A percentile compares a stretch with the other conserved stretches of the same genome.
phyloP scores from a whole-genome alignment of 208 protist species.

The Willaertia magna region DNA sequence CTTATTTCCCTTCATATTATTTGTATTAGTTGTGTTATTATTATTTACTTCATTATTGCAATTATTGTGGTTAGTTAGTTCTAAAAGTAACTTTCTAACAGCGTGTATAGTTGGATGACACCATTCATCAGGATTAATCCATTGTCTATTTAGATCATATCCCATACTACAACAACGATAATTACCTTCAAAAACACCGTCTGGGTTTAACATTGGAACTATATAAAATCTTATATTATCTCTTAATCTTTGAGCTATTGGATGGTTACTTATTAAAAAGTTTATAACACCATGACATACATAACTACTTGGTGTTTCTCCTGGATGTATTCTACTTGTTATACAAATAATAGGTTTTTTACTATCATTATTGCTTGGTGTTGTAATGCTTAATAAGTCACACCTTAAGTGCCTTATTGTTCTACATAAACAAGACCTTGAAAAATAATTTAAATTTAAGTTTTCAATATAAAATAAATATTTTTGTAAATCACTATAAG shows the following conservation, averaged over 20 bases:
- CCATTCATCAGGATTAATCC: constrained; percentile 24
- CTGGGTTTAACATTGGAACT: constrained; percentile 46
- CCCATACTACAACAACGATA: constrained; percentile 29
- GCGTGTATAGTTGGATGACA: constrained; percentile 32
- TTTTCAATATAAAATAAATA: constrained; percentile 19
- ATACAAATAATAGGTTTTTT: constrained; percentile 24
- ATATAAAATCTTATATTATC: constrained; percentile 44
- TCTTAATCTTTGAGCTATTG: constrained; percentile 16
- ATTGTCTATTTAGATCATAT: constrained; percentile 42
- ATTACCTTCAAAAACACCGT: constrained; percentile 43
- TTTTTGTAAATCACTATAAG: constrained; percentile 26
- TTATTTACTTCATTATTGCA: not conserved
- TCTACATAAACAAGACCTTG: constrained; percentile 19
- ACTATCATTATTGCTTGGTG: not conserved
- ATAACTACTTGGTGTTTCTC: constrained; percentile 33
- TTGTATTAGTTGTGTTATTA: no score
- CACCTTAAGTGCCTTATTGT: constrained; percentile 19
- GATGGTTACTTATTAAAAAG: constrained; percentile 15
- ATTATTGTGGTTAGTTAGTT: constrained; percentile 18
- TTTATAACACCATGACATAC: constrained; percentile 37
- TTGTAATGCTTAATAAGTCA: not conserved
- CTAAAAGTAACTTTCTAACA: constrained; percentile 22
- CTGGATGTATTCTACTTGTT: constrained; percentile 38
- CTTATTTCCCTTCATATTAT: no score
- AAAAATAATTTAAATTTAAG: constrained; percentile 24